Evolutionary conservation across 495 filamentous ascomycete species (phyloP).

Genomic region (Podospora bellae-mahoneyi): DNA sequence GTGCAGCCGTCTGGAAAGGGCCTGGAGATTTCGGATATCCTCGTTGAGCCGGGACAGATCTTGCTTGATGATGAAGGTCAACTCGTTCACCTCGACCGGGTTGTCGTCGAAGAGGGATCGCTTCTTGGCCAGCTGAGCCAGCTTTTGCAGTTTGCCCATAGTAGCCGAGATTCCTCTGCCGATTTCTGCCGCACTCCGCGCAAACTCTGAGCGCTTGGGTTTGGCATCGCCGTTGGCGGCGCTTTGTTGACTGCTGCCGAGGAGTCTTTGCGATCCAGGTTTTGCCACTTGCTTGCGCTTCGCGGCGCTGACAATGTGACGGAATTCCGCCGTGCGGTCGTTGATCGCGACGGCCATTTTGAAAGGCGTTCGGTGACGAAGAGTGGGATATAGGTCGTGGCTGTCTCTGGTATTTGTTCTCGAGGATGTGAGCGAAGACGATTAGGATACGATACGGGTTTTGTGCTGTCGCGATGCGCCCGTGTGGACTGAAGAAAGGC

Average conservation of each 20-base stretch:
- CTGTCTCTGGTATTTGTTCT: not conserved
- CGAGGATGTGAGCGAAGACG: not conserved
- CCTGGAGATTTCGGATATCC: conserved; percentile 77
- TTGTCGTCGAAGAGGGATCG: conserved; percentile 97
- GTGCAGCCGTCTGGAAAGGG: conserved; percentile 63
- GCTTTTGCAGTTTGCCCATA: conserved; percentile 87
- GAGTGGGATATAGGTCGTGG: not conserved
- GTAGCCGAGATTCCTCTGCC: conserved; percentile 86
- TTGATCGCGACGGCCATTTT: conserved; percentile 74
- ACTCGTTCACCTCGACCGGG: conserved; percentile 91
- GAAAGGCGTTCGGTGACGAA: conserved; percentile 2
- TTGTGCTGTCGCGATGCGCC: not conserved
- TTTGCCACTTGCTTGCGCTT: conserved; percentile 71
- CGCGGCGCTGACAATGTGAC: conserved; percentile 77
- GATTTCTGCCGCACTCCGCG: conserved; percentile 82
- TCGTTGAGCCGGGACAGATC: conserved; percentile 86
- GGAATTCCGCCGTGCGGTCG: conserved; percentile 93
- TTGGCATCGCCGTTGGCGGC: conserved; percentile 62
- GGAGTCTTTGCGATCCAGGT: conserved; percentile 69
- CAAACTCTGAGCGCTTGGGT: conserved; percentile 70
- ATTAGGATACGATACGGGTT: not conserved
- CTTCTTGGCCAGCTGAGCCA: conserved; percentile 91
- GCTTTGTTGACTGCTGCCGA: conserved; percentile 73
- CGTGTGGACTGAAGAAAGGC: not conserved
- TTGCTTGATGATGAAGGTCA: conserved; percentile 82